A percentile compares a stretch with the other conserved stretches of the same genome.
phyloP scores from a whole-genome alignment of 2,329 filamentous ascomycete genomes.

The Monilinia fructicola region DNA sequence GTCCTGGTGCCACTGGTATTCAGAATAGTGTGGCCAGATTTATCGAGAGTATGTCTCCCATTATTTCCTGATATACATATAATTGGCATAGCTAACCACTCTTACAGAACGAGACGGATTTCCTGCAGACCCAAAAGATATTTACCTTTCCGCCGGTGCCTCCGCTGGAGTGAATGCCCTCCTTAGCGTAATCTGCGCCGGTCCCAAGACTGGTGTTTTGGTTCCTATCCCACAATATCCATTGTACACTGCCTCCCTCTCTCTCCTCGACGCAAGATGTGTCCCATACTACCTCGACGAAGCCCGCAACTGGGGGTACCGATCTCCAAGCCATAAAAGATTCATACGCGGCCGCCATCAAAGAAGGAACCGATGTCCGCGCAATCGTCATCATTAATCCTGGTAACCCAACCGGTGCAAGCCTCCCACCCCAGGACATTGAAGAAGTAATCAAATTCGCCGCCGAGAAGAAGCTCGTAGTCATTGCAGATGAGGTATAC shows the following conservation, averaged over 20 bases:
- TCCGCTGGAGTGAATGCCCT: slow-evolving; percentile 94
- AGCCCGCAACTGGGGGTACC: slow-evolving; percentile 82
- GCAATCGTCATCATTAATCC: slow-evolving; percentile 98
- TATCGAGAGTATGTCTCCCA: slow-evolving; percentile 69
- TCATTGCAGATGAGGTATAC: slow-evolving; percentile 97
- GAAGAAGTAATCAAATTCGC: slow-evolving; percentile 84
- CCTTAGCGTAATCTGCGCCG: slow-evolving; percentile 81
- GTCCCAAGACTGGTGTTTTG: slow-evolving; percentile 75
- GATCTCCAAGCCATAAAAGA: slow-evolving; percentile 74
- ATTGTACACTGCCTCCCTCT: slow-evolving; percentile 90
- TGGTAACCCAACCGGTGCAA: slow-evolving; percentile 93
- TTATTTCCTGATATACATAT: neutral
- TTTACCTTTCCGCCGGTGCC: slow-evolving; percentile 90
- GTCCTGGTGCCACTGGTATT: slow-evolving; percentile 82
- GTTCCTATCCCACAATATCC: slow-evolving; percentile 98
- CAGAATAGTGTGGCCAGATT: slow-evolving; percentile 89
- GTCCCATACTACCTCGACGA: slow-evolving; percentile 96
- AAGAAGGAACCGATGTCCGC: slow-evolving; percentile 79
- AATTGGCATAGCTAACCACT: slow-evolving; percentile 21
- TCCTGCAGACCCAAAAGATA: slow-evolving; percentile 72
- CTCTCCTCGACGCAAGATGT: slow-evolving; percentile 78
- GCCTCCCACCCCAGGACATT: slow-evolving; percentile 75
- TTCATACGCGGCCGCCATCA: slow-evolving; percentile 71
- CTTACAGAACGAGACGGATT: slow-evolving; percentile 79
- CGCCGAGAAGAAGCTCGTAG: slow-evolving; percentile 77